Percentiles rank a stretch among this genome's conserved stretches.
These are phyloP conservation scores for Auriculariales sp. DNA, from an alignment of 768 basidiomycete species.

Conservation along the genomic window DNA sequence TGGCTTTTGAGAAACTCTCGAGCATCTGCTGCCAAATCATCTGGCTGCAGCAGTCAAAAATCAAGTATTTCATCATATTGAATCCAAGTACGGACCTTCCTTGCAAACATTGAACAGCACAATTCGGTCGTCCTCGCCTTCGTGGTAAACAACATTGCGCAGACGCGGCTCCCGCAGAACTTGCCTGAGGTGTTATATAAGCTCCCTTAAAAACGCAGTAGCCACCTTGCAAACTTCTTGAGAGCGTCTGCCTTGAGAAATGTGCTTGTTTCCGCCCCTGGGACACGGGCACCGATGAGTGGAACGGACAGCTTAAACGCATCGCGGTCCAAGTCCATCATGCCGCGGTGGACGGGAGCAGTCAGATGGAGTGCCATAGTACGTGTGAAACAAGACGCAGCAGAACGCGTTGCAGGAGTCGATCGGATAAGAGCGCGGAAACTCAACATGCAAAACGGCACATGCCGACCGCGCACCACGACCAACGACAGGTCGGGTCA, in stretches of 20 bases:
- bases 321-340: constrained; percentile 38
- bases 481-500: too few species aligned
- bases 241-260: constrained; percentile 45
- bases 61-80: constrained; percentile 4
- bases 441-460: too few species aligned
- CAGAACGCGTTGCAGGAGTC: too few species aligned
- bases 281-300: constrained; percentile 53
- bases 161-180: constrained; percentile 59
- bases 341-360: constrained; percentile 33
- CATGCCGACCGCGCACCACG: too few species aligned
- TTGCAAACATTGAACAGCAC: constrained; percentile 48
- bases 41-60: constrained; percentile 36
- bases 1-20: constrained; percentile 41
- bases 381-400: too few species aligned
- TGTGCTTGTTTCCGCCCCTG: constrained; percentile 35
- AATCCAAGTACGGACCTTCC: constrained; percentile 31
- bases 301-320: constrained; percentile 52
- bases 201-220: constrained; percentile 4
- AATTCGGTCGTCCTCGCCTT: constrained; percentile 38
- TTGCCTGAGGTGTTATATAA: constrained; percentile 25
- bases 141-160: constrained; percentile 40
- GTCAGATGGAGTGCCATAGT: constrained; percentile 9
- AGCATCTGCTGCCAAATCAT: constrained; percentile 45
- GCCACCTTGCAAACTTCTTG: constrained; percentile 31
- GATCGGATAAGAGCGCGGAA: too few species aligned